Evolutionary conservation across 495 filamentous ascomycete genomes (phyloP).

Genomic region (Neurospora terricola): DNA sequence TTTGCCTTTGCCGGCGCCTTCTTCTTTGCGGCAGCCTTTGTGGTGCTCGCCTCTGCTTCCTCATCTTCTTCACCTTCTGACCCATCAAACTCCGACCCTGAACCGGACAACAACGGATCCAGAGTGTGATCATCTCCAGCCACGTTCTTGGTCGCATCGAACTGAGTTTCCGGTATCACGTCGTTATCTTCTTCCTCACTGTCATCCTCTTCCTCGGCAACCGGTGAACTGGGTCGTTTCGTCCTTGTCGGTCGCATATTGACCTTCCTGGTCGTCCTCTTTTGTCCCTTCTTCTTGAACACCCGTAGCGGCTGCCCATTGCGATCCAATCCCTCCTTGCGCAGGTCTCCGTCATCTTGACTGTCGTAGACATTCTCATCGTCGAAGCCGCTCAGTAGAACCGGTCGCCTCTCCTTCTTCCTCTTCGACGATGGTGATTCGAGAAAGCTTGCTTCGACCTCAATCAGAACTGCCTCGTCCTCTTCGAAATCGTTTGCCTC

Average conservation of each 20-base stretch:
- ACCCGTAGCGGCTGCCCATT: constrained; percentile 43
- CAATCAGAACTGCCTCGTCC: neutral
- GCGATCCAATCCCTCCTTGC: constrained; percentile 19
- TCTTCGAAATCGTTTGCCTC: neutral
- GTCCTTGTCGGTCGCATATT: constrained; percentile 51
- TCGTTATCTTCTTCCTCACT: constrained; percentile 7
- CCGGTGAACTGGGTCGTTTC: constrained; percentile 32
- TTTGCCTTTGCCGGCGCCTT: constrained; percentile 17
- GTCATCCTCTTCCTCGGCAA: constrained; percentile 9
- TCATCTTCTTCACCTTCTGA: constrained; percentile 20
- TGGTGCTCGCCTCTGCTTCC: constrained; percentile 14
- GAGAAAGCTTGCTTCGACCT: neutral
- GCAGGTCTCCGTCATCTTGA: constrained; percentile 28
- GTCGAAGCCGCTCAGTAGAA: constrained; percentile 54
- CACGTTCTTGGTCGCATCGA: constrained; percentile 15
- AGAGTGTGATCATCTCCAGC: constrained; percentile 14
- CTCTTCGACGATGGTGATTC: neutral
- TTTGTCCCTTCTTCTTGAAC: constrained; percentile 91
- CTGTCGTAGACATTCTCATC: constrained; percentile 41
- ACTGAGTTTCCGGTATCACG: constrained; percentile 36
- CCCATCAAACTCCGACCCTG: constrained; percentile 16
- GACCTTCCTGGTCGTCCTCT: constrained; percentile 71
- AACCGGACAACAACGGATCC: neutral
- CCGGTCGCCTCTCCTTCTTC: constrained; percentile 45
- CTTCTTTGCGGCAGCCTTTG: constrained; percentile 18